Evolutionary conservation across 2,329 filamentous ascomycete genomes (phyloP).

Genomic region (Fusarium cicatricum): DNA sequence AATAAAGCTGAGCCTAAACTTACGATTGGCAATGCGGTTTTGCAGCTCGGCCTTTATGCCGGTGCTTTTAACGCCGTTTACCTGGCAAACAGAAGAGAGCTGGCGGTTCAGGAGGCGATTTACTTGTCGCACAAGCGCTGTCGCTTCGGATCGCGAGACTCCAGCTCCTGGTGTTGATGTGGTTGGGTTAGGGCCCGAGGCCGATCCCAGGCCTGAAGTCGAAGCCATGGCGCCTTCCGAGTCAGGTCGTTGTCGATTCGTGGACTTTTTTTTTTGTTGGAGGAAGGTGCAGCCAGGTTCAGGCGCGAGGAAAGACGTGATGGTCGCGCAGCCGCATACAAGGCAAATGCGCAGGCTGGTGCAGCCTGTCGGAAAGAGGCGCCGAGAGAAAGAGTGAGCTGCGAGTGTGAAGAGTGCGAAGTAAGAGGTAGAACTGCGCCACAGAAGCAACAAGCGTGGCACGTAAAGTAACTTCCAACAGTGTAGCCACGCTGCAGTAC

Average conservation of each 20-base stretch:
- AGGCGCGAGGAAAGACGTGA: constrained; percentile 21
- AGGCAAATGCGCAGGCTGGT: constrained; percentile 37
- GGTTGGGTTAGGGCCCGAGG: constrained; percentile 23
- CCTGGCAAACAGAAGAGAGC: constrained; percentile 78
- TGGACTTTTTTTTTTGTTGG: background rate
- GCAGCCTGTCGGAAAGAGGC: constrained; percentile 29
- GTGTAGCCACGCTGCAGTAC: background rate
- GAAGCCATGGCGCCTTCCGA: constrained; percentile 35
- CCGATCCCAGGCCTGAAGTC: constrained; percentile 32
- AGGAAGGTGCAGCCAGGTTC: constrained; percentile 24
- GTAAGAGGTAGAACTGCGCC: constrained; percentile 10
- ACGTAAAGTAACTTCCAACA: background rate
- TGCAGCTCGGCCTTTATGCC: constrained; percentile 89
- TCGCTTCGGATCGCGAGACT: constrained; percentile 54
- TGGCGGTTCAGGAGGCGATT: constrained; percentile 65
- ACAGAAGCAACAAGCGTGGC: constrained; percentile 4
- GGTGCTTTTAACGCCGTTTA: constrained; percentile 77
- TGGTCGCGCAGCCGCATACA: constrained; percentile 42
- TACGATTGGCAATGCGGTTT: constrained; percentile 79
- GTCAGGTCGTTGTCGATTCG: constrained; percentile 6
- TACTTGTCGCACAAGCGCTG: constrained; percentile 54
- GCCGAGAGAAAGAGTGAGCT: constrained; percentile 6
- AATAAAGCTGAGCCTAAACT: constrained; percentile 49
- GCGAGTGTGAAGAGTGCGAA: constrained; percentile 1
- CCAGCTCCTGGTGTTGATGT: constrained; percentile 32